A percentile compares a stretch with the other conserved stretches of the same genome.
These are phyloP conservation scores for Phytophthora pseudosyringae DNA, from an alignment of 352 stramenopile species.

Conservation along the genomic window DNA sequence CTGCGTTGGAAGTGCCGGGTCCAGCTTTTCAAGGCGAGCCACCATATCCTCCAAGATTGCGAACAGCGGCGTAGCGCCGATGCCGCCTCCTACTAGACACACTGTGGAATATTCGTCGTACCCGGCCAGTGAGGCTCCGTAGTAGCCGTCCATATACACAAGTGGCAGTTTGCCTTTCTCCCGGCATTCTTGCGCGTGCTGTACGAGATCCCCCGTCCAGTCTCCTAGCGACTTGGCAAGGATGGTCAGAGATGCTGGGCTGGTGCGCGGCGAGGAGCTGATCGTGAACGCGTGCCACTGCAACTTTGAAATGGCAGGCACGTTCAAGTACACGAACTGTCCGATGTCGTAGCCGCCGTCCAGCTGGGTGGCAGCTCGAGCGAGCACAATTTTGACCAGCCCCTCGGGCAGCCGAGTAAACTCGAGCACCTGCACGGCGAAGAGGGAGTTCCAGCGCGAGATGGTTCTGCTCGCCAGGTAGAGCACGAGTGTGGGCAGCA, in stretches of 20 bases:
- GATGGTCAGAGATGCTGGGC: constrained; percentile 46
- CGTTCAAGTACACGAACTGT: constrained; percentile 67
- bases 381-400: constrained; percentile 57
- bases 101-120: constrained; percentile 56
- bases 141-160: constrained; percentile 67
- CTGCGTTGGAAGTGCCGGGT: constrained; percentile 24
- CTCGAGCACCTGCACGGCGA: constrained; percentile 43
- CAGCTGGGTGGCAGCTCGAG: constrained; percentile 23
- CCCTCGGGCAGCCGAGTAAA: constrained; percentile 40
- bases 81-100: constrained; percentile 55
- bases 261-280: constrained; percentile 48
- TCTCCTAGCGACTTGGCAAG: constrained; percentile 56
- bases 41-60: constrained; percentile 62
- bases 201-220: constrained; percentile 55
- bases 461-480: constrained; percentile 58
- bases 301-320: constrained; percentile 57
- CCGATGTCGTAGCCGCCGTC: constrained; percentile 48
- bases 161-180: constrained; percentile 30
- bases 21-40: constrained; percentile 17
- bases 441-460: constrained; percentile 49
- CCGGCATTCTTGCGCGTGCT: constrained; percentile 42
- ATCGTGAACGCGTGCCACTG: constrained; percentile 76
- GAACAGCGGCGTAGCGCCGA: constrained; percentile 60
- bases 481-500: constrained; percentile 58
- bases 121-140: constrained; percentile 46